Percentiles rank a stretch among this genome's conserved stretches.
Evolutionary conservation across 2,329 filamentous ascomycete genomes (phyloP).

Genomic region (Colletotrichum sp.): DNA sequence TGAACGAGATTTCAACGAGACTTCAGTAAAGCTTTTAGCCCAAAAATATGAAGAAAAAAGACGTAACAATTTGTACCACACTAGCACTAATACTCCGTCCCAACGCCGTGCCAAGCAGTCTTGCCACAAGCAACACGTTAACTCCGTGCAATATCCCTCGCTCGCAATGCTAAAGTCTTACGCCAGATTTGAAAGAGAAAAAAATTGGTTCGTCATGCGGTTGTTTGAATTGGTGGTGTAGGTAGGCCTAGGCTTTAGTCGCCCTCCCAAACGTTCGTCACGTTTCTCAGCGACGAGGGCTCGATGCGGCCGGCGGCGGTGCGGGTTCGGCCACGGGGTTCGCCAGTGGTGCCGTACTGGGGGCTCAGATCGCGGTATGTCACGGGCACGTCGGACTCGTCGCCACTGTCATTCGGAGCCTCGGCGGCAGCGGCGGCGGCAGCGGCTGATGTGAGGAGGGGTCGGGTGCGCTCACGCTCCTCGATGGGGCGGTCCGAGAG

Average conservation of each 20-base stretch:
- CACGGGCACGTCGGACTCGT: constrained; percentile 12
- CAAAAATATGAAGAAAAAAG: neutral
- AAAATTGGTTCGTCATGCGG: neutral
- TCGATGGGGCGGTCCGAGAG: constrained; percentile 4
- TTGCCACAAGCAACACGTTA: neutral
- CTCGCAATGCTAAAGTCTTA: neutral
- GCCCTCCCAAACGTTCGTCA: constrained; percentile 9
- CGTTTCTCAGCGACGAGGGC: constrained; percentile 13
- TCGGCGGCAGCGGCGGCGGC: neutral
- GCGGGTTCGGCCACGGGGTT: neutral
- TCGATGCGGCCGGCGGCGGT: neutral
- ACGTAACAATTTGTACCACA: neutral
- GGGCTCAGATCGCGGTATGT: constrained; percentile 14
- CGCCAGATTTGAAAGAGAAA: neutral
- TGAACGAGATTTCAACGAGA: constrained; percentile 2
- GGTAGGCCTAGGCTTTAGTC: neutral
- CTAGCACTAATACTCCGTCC: neutral
- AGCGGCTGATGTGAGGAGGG: constrained; percentile 2
- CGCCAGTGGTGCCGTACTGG: constrained; percentile 8
- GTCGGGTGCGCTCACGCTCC: constrained; percentile 14
- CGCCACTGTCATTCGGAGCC: constrained; percentile 4
- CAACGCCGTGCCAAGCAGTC: neutral
- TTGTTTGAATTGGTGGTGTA: neutral
- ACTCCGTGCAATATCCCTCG: neutral
- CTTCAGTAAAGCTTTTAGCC: neutral